Evolutionary conservation across 2,329 filamentous ascomycete genomes (phyloP), one percentile per base, ranked within the genome.

Genomic region (Fusarium napiforme): DNA sequence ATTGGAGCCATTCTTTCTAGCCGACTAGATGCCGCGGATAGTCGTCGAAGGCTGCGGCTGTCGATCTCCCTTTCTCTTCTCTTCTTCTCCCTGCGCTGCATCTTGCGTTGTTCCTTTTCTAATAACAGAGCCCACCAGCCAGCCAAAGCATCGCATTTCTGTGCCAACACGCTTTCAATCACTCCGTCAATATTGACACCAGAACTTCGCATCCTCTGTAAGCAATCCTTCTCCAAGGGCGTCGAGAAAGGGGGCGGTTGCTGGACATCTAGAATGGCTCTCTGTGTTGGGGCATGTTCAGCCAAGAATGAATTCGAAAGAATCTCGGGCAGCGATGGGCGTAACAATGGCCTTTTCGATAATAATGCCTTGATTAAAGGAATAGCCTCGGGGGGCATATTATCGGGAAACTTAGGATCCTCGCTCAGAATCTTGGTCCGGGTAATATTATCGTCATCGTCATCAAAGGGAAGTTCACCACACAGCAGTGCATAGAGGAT

Each of bases 51-150:
- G 69, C 91, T 93, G 80, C 94, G 92, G 64, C 90, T 91, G 78
- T 98, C 94, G 4, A 89, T 87, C 77, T 99, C 95, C 76, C 90
- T 91, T 80, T 98, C 95, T 79, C 89, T 94, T 14, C 96, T 90
- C 79, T 96, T 98, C 60, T 91, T 89, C 77, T 98, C 95, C 71
- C 92, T 87, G 69, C 95, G 88, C 70, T 85, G 88, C 73, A 95
- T 92, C 82, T 99, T 99, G 14, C 95, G 90, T 80, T 95, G 90
- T 79, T 99, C 96, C 81, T 98, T 99, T 79, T 98, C 96, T 15
- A 98, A 90, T 43, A 99, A 84, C 34, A 99, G 83, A 7, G 94
- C 93, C 96, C 96, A 99, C 96, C 96, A 99, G 10, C 96, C 96
- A 57, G 95, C 94, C 55, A 99, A 85, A 10, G 92, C 89, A 82